phyloP scores from a whole-genome alignment of 805 yeast genomes.

The Wickerhamiella australiensis region DNA sequence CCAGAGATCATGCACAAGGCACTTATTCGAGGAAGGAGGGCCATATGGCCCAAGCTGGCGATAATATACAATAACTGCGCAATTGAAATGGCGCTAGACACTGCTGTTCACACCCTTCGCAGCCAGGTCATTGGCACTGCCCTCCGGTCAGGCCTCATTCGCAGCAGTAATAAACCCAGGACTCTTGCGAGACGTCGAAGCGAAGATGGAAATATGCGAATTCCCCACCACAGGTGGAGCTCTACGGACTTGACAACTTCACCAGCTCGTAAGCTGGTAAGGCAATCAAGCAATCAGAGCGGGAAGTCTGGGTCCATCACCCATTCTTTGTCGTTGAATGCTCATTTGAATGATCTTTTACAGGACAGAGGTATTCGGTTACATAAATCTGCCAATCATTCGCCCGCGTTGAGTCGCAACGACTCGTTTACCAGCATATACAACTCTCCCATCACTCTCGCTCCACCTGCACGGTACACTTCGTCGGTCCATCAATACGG shows the following conservation, averaged over 20 bases:
- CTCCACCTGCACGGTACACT: neutral
- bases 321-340: slow-evolving; percentile 6
- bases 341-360: slow-evolving; percentile 2
- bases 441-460: neutral
- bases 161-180: neutral
- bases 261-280: neutral
- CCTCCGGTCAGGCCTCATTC: neutral
- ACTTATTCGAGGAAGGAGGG: slow-evolving; percentile 70
- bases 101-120: slow-evolving; percentile 55
- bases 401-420: slow-evolving; percentile 4
- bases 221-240: slow-evolving; percentile 3
- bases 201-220: neutral
- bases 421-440: neutral
- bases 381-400: slow-evolving; percentile 1
- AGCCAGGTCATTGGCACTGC: slow-evolving; percentile 24
- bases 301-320: neutral
- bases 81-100: slow-evolving; percentile 75
- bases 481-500: neutral
- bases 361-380: slow-evolving; percentile 3
- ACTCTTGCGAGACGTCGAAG: slow-evolving; percentile 3
- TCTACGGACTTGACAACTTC: slow-evolving; percentile 2
- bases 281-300: slow-evolving; percentile 2
- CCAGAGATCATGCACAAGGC: slow-evolving; percentile 60
- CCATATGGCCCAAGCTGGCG: slow-evolving; percentile 88
- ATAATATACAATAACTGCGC: slow-evolving; percentile 82